Percentiles rank a stretch among this genome's conserved stretches.
Evolutionary conservation across 306 rosid genomes (phyloP).

Genomic region (Vigna hirtella): DNA sequence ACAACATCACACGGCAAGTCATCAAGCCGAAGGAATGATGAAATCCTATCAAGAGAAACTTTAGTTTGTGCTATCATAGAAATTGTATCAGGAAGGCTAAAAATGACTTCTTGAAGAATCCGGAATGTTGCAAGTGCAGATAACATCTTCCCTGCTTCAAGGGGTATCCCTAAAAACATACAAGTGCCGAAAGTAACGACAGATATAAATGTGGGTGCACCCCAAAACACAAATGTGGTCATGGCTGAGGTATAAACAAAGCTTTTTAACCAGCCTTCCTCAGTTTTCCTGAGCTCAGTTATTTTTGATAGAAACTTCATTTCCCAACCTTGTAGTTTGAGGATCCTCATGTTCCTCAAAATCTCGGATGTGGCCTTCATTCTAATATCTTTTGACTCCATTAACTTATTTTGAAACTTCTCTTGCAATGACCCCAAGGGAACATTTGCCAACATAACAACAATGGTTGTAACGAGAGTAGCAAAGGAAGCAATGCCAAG

Average conservation of each 20-base stretch:
- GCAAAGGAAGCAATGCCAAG: constrained; percentile 61
- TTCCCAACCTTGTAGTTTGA: constrained; percentile 77
- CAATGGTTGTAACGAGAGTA: constrained; percentile 51
- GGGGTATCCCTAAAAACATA: constrained; percentile 55
- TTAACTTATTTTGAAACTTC: constrained; percentile 56
- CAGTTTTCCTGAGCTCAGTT: constrained; percentile 50
- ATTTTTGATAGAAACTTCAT: constrained; percentile 62
- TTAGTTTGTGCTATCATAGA: constrained; percentile 60
- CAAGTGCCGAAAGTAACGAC: constrained; percentile 61
- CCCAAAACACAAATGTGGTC: constrained; percentile 53
- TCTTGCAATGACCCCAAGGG: constrained; percentile 59
- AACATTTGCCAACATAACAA: constrained; percentile 58
- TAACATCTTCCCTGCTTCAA: constrained; percentile 62
- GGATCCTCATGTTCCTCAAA: constrained; percentile 67
- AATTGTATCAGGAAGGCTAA: constrained; percentile 52
- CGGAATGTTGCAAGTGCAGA: constrained; percentile 63
- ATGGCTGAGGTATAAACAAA: constrained; percentile 47
- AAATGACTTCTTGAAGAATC: constrained; percentile 59
- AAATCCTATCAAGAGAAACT: constrained; percentile 62
- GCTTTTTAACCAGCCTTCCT: constrained; percentile 57
- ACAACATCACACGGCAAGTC: constrained; percentile 51
- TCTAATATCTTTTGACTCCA: constrained; percentile 65
- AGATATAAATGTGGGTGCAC: constrained; percentile 62
- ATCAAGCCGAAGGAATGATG: constrained; percentile 55
- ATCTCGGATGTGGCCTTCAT: constrained; percentile 69